Conservation (phyloP, 495 filamentous ascomycete species). For the Pyronema domesticum region DNA sequence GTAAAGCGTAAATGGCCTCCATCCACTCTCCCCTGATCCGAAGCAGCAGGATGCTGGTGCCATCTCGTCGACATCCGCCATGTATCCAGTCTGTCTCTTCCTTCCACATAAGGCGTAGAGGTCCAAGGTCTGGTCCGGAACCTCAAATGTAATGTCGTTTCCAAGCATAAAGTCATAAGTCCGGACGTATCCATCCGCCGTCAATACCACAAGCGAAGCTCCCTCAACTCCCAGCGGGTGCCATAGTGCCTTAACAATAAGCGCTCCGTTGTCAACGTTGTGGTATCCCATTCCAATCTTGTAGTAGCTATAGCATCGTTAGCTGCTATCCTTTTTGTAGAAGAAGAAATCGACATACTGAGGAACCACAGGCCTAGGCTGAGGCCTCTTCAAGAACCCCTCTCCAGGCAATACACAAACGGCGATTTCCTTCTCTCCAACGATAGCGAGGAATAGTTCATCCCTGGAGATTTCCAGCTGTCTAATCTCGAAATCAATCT, state of each 20-base stretch:
- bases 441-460: conserved; percentile 21
- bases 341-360: conserved; percentile 8
- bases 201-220: conserved; percentile 21
- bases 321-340: neutral
- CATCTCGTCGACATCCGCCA: conserved; percentile 16
- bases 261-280: conserved; percentile 3
- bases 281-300: conserved; percentile 13
- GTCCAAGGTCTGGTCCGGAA: conserved; percentile 19
- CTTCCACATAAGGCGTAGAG: conserved; percentile 15
- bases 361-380: conserved; percentile 13
- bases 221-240: conserved; percentile 23
- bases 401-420: conserved; percentile 21
- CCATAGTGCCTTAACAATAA: conserved; percentile 21
- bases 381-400: conserved; percentile 15
- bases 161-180: conserved; percentile 21
- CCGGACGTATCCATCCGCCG: conserved; percentile 19
- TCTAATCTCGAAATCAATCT: conserved; percentile 20
- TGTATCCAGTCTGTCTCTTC: conserved; percentile 11
- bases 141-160: conserved; percentile 14
- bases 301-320: conserved; percentile 12
- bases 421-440: conserved; percentile 19
- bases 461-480: conserved; percentile 23
- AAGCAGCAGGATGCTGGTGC: conserved; percentile 23
- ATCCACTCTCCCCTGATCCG: conserved; percentile 13
- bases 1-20: conserved; percentile 23